phyloP scores from a whole-genome alignment of 345 rosid genomes.

The Heritiera littoralis region DNA sequence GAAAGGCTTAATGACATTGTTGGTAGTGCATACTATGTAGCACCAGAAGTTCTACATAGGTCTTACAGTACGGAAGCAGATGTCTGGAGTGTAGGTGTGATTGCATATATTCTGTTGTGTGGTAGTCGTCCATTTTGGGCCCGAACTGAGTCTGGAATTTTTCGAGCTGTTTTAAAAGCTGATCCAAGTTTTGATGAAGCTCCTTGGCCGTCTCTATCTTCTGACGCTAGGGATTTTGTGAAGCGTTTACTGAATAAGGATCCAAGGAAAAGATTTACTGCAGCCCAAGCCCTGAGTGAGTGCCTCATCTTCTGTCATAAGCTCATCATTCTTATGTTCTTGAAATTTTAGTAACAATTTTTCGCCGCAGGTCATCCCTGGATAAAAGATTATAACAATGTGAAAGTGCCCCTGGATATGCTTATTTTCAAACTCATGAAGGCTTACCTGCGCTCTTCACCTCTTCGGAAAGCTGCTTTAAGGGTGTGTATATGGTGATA shows the following conservation, averaged over 20 bases:
- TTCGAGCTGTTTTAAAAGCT: slow-evolving; percentile 88
- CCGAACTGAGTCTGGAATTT: slow-evolving; percentile 91
- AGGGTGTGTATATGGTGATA: slow-evolving; percentile 51
- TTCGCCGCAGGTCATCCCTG: slow-evolving; percentile 83
- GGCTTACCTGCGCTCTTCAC: slow-evolving; percentile 84
- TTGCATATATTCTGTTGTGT: slow-evolving; percentile 85
- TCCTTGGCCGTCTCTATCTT: slow-evolving; percentile 90
- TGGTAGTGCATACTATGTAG: slow-evolving; percentile 94
- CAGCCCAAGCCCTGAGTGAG: slow-evolving; percentile 96
- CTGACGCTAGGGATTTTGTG: slow-evolving; percentile 88
- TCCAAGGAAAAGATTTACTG: slow-evolving; percentile 92
- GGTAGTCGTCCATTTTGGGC: slow-evolving; percentile 99
- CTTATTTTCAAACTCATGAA: slow-evolving; percentile 80
- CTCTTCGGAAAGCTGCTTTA: slow-evolving; percentile 93
- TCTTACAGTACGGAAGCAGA: slow-evolving; percentile 90
- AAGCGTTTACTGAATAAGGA: slow-evolving; percentile 86
- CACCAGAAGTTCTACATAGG: slow-evolving; percentile 98
- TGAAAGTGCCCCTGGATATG: slow-evolving; percentile 71
- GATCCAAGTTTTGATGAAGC: slow-evolving; percentile 89
- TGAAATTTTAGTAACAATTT: slow-evolving; percentile 22
- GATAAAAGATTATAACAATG: slow-evolving; percentile 59
- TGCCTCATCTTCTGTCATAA: slow-evolving; percentile 19
- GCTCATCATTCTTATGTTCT: slow-evolving; percentile 12
- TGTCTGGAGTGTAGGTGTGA: slow-evolving; percentile 97
- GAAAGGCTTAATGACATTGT: slow-evolving; percentile 96